Evolutionary conservation across 495 filamentous ascomycete species (phyloP).

Genomic region (Penicillium simplicissimum): DNA sequence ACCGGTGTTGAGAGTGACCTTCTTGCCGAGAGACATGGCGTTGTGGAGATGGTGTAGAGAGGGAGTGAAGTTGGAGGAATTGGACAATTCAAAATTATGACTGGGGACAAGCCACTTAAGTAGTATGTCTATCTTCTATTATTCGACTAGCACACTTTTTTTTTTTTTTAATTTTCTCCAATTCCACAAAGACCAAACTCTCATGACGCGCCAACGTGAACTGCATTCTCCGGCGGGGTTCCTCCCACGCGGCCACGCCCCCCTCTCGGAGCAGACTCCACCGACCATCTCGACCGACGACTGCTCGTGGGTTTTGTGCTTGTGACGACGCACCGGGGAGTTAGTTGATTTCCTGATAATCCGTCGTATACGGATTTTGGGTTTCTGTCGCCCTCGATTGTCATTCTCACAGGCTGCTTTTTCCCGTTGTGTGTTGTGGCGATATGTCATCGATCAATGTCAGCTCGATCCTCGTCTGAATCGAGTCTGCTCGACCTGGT

Average conservation of each 20-base stretch:
- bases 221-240: background rate
- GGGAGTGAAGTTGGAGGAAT: background rate
- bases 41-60: conserved; percentile 12
- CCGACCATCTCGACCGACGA: conserved; percentile 18
- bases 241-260: conserved; percentile 16
- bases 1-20: conserved; percentile 46
- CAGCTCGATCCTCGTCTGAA: background rate
- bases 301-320: background rate
- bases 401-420: background rate
- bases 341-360: background rate
- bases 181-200: too few species aligned
- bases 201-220: background rate
- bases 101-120: background rate
- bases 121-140: background rate
- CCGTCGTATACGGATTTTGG: background rate
- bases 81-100: background rate
- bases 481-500: too few species aligned
- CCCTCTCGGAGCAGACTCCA: conserved; percentile 28
- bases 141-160: background rate
- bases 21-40: conserved; percentile 52
- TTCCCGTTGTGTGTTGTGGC: background rate
- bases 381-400: background rate
- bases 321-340: background rate
- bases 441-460: background rate
- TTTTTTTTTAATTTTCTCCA: background rate